These are phyloP conservation scores for Avicennia marina DNA, from an alignment of 257 asterid genomes.

Conservation along the genomic window DNA sequence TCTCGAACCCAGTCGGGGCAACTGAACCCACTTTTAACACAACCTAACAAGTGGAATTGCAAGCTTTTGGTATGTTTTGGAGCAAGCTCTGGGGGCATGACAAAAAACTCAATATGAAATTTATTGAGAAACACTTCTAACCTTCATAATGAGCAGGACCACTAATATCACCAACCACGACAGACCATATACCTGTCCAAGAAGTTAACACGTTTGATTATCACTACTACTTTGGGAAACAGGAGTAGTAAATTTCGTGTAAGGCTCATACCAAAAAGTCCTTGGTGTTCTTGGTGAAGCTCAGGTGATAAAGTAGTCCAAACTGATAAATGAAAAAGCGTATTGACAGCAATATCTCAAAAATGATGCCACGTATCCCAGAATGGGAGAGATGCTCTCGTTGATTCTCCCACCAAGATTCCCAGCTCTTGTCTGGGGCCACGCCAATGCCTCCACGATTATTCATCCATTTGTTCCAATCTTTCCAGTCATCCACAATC, in stretches of 20 bases:
- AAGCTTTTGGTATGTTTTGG: too few species aligned
- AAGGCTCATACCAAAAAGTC: constrained; percentile 56
- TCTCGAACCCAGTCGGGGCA: too few species aligned
- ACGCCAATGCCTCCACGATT: constrained; percentile 93
- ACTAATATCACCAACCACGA: constrained; percentile 81
- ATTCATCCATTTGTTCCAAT: constrained; percentile 91
- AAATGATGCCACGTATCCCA: constrained; percentile 63
- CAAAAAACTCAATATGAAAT: too few species aligned
- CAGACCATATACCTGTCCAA: constrained; percentile 64
- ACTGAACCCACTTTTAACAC: too few species aligned
- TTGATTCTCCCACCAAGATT: constrained; percentile 98
- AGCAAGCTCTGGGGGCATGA: too few species aligned
- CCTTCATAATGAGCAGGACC: constrained; percentile 67
- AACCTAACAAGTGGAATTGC: too few species aligned
- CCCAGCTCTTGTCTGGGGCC: constrained; percentile 88
- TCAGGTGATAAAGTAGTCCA: constrained; percentile 83
- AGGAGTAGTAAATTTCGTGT: neutral
- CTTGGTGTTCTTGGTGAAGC: constrained; percentile 38
- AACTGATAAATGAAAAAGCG: constrained; percentile 86
- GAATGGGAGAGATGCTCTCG: constrained; percentile 72
- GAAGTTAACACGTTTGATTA: constrained; percentile 13
- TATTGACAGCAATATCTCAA: constrained; percentile 73
- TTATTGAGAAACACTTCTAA: constrained; percentile 25
- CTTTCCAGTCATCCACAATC: constrained; percentile 87
- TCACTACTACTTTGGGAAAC: neutral